Conservation (phyloP, 257 asterid species). For the Ehretia macrophylla region DNA sequence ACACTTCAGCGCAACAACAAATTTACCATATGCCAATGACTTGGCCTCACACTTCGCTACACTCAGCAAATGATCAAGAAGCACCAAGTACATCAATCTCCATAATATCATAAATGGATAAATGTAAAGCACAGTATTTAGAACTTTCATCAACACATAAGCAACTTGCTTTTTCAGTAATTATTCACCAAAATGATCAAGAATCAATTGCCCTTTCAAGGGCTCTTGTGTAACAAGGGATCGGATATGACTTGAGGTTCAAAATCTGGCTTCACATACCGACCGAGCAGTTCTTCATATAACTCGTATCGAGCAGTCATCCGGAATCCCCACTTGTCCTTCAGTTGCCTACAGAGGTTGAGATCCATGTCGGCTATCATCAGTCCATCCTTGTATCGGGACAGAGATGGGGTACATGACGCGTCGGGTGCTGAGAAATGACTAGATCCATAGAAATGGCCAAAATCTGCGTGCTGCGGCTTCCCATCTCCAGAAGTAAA, state of each 20-base stretch:
- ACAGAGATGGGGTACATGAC: constrained; percentile 83
- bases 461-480: constrained; percentile 82
- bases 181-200: no score
- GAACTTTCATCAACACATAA: neutral
- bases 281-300: constrained; percentile 59
- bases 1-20: no score
- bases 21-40: no score
- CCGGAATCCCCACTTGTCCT: constrained; percentile 96
- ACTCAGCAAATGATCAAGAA: no score
- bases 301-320: constrained; percentile 90
- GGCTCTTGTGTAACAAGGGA: constrained; percentile 56
- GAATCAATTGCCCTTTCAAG: neutral
- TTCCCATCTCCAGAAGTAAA: constrained; percentile 97
- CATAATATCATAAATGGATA: no score
- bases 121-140: neutral
- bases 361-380: constrained; percentile 82
- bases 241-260: constrained; percentile 83
- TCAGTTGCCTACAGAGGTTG: constrained; percentile 79
- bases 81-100: no score
- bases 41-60: no score
- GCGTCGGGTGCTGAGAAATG: constrained; percentile 86
- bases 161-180: no score
- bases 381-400: constrained; percentile 73
- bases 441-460: constrained; percentile 96
- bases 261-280: constrained; percentile 70